Base-by-base conservation (phyloP, 352 stramenopile genomes). In the Phytophthora ramorum region DNA sequence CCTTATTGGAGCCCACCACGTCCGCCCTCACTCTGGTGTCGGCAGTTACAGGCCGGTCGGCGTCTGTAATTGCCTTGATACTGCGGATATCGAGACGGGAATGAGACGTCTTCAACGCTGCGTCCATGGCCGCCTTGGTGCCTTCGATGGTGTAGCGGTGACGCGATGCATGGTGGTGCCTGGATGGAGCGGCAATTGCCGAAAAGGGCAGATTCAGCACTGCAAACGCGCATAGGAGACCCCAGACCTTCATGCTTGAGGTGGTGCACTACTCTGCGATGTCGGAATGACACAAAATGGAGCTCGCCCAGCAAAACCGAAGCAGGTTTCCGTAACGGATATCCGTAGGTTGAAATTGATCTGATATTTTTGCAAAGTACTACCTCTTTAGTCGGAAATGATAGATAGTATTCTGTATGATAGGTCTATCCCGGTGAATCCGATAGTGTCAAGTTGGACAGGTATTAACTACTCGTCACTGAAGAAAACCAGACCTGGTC, bases 71-170 rank as follows among this genome's bases (percentile, higher is more conserved):
- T 1, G 56, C 43, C 38, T 71, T 65, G 50, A 81, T 64, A 34
- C 73, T 73, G 44, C 73, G 69, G 13, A 81, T 71, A 47, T 81
- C 73, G 32, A 81, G 53, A 37, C 43, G 53, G 0, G 41, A 17
- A 37, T 67, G 60, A 24, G 58, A 28, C 13, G 41, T 64, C 28
- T 52, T 55, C 9, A 81, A 50, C 10, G 66, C 69, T 52, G 69
- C 49, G 43, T 76, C 69, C 53, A 81, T 66, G 14, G 52, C 60
- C 2, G 61, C 32, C 24, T 78, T 78, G 30, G 54, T 53, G 50
- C 73, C 66, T 67, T 81, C 57, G 49, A 81, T 65, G 13, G 20
- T 69, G 71, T 69, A 81, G 24, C 69, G 69, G 38, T 73, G 44
- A 58, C 63, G 58, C 12, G 41, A 19, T 62, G 45, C 43, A 41